Evolutionary conservation across 2,329 filamentous ascomycete genomes (phyloP).

Genomic region (Dendrostoma leiphaemia): DNA sequence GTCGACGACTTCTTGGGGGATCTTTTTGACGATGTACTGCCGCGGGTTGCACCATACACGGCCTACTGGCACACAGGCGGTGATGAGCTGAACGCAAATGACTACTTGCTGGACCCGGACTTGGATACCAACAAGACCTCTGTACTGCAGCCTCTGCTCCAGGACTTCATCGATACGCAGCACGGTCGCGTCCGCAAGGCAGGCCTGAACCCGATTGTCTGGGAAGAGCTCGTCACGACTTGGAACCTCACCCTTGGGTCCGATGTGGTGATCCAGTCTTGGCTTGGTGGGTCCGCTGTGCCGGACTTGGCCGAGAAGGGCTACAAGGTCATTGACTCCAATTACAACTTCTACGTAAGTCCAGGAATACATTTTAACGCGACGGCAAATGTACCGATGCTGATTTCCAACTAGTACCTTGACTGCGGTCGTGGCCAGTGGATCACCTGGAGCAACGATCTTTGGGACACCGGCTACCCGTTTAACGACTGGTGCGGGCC

Average conservation of each 20-base stretch:
- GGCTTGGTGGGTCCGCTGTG: conserved; percentile 66
- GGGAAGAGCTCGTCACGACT: conserved; percentile 81
- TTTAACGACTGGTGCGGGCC: conserved; percentile 82
- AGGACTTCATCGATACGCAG: conserved; percentile 71
- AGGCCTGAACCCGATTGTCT: conserved; percentile 73
- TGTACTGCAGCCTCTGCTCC: conserved; percentile 72
- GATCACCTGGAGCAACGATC: conserved; percentile 66
- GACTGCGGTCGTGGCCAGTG: conserved; percentile 81
- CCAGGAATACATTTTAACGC: no score
- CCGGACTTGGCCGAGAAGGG: conserved; percentile 59
- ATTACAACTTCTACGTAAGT: conserved; percentile 74
- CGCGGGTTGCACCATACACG: conserved; percentile 66
- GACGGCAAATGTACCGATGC: background rate
- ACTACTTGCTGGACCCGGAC: conserved; percentile 70
- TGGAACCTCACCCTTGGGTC: conserved; percentile 74
- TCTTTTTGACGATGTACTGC: conserved; percentile 74
- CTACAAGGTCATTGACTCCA: conserved; percentile 70
- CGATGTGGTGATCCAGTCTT: conserved; percentile 76
- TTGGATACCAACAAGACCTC: conserved; percentile 63
- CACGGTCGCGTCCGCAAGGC: conserved; percentile 62
- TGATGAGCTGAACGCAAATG: conserved; percentile 79
- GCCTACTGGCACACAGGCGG: conserved; percentile 83
- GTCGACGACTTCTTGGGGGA: conserved; percentile 71
- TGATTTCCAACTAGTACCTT: conserved; percentile 58
- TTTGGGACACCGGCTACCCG: conserved; percentile 50